Percentiles rank a stretch among this genome's conserved stretches.
phyloP scores from a whole-genome alignment of 2,329 filamentous ascomycete genomes.

The Trichophaea hybrida region DNA sequence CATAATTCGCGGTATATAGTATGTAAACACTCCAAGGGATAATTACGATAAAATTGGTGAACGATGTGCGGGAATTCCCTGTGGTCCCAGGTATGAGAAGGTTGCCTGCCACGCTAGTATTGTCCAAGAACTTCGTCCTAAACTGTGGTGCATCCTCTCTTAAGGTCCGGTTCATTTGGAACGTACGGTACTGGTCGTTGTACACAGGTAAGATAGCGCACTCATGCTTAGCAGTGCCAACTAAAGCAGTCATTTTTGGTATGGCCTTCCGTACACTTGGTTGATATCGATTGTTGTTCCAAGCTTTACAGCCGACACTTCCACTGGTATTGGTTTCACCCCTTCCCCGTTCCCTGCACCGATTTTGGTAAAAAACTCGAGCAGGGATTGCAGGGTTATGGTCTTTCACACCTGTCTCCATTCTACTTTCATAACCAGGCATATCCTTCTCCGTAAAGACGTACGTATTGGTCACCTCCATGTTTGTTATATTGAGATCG shows the following conservation, averaged over 20 bases:
- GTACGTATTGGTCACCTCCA: constrained; percentile 67
- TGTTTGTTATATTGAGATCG: constrained; percentile 55
- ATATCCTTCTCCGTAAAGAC: constrained; percentile 90
- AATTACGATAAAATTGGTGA: constrained; percentile 46
- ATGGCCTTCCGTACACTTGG: constrained; percentile 58
- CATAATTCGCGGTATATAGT: neutral
- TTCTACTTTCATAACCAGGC: constrained; percentile 48
- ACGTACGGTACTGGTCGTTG: constrained; percentile 34
- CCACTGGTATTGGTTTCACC: neutral
- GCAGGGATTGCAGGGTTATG: constrained; percentile 27
- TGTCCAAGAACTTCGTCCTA: constrained; percentile 39
- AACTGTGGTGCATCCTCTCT: constrained; percentile 40
- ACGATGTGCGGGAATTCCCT: constrained; percentile 34
- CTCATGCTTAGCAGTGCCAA: constrained; percentile 60
- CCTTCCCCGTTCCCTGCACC: constrained; percentile 1
- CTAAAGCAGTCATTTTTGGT: constrained; percentile 66
- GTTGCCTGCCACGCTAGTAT: constrained; percentile 38
- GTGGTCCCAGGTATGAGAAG: constrained; percentile 38
- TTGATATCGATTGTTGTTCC: constrained; percentile 36
- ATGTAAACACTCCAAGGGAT: neutral
- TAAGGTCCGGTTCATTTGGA: constrained; percentile 32
- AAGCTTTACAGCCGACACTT: constrained; percentile 3
- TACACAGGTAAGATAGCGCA: constrained; percentile 28
- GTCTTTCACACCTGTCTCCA: constrained; percentile 31
- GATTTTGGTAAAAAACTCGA: constrained; percentile 25